Evolutionary conservation across 148 eudicot genomes (phyloP).

Genomic region (Vaccinium macrocarpon): DNA sequence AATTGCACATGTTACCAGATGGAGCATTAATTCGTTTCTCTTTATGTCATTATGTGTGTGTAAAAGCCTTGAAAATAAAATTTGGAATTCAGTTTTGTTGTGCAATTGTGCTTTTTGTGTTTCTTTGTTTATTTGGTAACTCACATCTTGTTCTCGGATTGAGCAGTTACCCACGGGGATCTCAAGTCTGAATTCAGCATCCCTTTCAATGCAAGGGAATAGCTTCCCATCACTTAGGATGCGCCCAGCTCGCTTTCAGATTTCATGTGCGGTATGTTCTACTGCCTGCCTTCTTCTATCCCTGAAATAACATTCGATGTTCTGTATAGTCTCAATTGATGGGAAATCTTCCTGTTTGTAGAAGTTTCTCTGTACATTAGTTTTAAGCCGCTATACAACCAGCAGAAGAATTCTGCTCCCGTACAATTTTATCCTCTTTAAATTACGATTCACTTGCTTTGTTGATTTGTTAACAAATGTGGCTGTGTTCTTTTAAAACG

Average conservation of each 20-base stretch:
- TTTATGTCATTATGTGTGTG: neutral
- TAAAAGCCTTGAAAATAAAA: neutral
- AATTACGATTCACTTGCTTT: neutral
- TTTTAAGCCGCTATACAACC: neutral
- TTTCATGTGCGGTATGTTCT: conserved; percentile 42
- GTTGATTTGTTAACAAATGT: neutral
- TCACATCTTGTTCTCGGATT: conserved; percentile 1
- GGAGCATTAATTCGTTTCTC: neutral
- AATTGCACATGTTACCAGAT: neutral
- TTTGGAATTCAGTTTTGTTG: neutral
- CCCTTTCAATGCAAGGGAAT: conserved; percentile 30
- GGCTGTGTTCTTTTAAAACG: neutral
- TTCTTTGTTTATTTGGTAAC: neutral
- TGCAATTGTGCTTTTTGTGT: neutral
- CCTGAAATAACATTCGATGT: neutral
- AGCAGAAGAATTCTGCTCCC: neutral
- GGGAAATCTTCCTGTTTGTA: neutral
- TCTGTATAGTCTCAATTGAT: neutral
- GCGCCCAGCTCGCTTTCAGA: conserved; percentile 32
- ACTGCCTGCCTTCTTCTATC: neutral
- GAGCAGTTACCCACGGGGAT: conserved; percentile 27
- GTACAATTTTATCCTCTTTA: neutral
- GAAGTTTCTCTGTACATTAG: neutral
- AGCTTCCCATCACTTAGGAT: conserved; percentile 27
- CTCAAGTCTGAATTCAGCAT: conserved; percentile 27